These are phyloP conservation scores for Aspergillus hancockii DNA, from an alignment of 495 filamentous ascomycete genomes.

Conservation along the genomic window DNA sequence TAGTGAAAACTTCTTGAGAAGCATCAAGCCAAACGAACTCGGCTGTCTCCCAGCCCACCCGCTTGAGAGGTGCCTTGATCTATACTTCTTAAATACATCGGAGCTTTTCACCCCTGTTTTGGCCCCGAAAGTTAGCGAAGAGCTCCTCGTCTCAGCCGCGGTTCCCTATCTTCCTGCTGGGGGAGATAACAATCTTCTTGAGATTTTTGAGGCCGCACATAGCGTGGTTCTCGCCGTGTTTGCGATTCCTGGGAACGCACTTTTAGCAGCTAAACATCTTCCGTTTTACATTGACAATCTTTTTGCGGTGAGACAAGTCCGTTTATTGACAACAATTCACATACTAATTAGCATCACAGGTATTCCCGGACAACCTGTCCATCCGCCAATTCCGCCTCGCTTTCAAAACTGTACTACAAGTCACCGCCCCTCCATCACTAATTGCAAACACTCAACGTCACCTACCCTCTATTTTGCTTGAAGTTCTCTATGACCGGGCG, in stretches of 20 bases:
- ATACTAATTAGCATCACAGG: constrained; percentile 30
- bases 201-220: constrained; percentile 92
- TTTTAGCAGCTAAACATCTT: constrained; percentile 68
- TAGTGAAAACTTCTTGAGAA: constrained; percentile 68
- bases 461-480: constrained; percentile 76
- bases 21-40: constrained; percentile 57
- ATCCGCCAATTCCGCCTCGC: constrained; percentile 90
- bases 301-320: constrained; percentile 56
- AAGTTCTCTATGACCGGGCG: constrained; percentile 74
- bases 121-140: constrained; percentile 63
- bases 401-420: constrained; percentile 83
- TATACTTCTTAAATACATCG: constrained; percentile 88
- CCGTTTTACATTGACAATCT: constrained; percentile 86
- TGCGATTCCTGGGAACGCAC: constrained; percentile 73
- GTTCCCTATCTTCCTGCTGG: constrained; percentile 73
- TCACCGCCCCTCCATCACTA: constrained; percentile 79
- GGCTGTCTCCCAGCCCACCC: constrained; percentile 72
- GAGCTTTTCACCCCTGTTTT: constrained; percentile 83
- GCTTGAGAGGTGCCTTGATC: constrained; percentile 74
- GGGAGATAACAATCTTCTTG: constrained; percentile 60
- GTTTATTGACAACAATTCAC: constrained; percentile 8
- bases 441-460: constrained; percentile 70
- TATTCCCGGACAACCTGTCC: constrained; percentile 82
- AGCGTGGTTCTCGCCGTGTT: constrained; percentile 81
- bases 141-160: constrained; percentile 72